Evolutionary conservation across 2,329 filamentous ascomycete species (phyloP), one percentile per base, ranked within the genome.

Genomic region (Aspergillus ibericus): DNA sequence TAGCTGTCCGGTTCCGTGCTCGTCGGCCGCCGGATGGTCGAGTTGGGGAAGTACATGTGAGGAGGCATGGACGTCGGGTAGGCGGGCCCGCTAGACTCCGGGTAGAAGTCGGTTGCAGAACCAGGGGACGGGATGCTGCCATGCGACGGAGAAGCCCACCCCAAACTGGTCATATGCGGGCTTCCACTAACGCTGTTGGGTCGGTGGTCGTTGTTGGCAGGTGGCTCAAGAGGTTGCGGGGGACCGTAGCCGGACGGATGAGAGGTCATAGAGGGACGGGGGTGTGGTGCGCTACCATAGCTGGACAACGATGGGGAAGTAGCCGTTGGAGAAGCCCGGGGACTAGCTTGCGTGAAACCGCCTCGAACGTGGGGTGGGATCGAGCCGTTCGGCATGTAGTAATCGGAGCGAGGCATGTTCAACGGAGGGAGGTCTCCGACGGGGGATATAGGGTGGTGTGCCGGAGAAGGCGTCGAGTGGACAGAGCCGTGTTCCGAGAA

Each of bases 81-180:
- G 34, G 81, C 81, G 38, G 83, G 82, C 51, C 85, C 82, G 25
- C 79, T 80, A 4, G 86, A 85, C 66, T 96, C 92, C 0, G 91
- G 90, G 66, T 97, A 96, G 71, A 96, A 96, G 61, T 90, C 87
- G 63, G 92, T 93, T 22, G 73, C 70, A 15, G 84, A 86, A 46
- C 83, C 85, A 46, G 92, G 89, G 8, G 89, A 88, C 9, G 89
- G 86, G 64, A 92, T 86, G 32, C 84, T 83, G 63, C 86, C 85
- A 65, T 93, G 90, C 2, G 88, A 86, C 4, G 92, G 92, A 4
- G 92, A 96, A 65, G 92, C 90, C 93, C 93, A 97, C 55, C 91
- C 90, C 62, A 91, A 83, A 60, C 83, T 87, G 61, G 80, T 78
- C 86, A 96, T 91, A 75, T 97, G 93, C 52, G 93, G 93, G 74